Evolutionary conservation across 2,329 filamentous ascomycete species (phyloP).

Genomic region (Apiospora marii): DNA sequence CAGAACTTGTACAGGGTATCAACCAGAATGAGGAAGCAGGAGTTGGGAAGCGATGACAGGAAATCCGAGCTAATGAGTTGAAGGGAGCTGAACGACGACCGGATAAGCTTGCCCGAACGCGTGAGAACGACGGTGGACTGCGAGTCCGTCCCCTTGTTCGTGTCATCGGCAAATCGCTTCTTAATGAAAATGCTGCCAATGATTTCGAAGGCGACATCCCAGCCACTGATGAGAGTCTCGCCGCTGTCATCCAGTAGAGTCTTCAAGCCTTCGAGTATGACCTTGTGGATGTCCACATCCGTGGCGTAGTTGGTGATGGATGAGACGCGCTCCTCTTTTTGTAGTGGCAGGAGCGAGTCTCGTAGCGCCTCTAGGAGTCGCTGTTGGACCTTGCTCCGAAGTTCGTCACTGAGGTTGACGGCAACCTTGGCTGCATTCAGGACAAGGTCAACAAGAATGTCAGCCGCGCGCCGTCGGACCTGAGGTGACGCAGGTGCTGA

Average conservation of each 20-base stretch:
- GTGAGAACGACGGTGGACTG: slow-evolving; percentile 53
- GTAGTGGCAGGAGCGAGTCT: slow-evolving; percentile 66
- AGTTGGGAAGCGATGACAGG: slow-evolving; percentile 73
- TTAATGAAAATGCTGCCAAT: slow-evolving; percentile 80
- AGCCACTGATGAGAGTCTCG: slow-evolving; percentile 82
- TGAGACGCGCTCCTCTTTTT: slow-evolving; percentile 58
- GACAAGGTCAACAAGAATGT: slow-evolving; percentile 66
- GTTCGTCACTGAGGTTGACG: slow-evolving; percentile 57
- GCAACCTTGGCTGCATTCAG: slow-evolving; percentile 66
- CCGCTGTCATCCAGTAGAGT: slow-evolving; percentile 87
- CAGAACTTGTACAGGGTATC: slow-evolving; percentile 91
- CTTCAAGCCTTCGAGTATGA: slow-evolving; percentile 81
- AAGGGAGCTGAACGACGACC: slow-evolving; percentile 86
- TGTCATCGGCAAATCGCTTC: slow-evolving; percentile 45
- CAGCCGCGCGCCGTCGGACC: slow-evolving; percentile 67
- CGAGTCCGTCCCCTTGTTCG: slow-evolving; percentile 39
- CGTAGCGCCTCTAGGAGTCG: slow-evolving; percentile 73
- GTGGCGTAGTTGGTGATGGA: slow-evolving; percentile 67
- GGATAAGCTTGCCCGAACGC: slow-evolving; percentile 77
- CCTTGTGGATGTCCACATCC: slow-evolving; percentile 82
- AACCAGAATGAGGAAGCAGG: slow-evolving; percentile 79
- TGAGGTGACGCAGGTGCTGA: slow-evolving; percentile 56
- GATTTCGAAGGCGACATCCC: slow-evolving; percentile 86
- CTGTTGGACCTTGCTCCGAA: slow-evolving; percentile 71
- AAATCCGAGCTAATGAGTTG: slow-evolving; percentile 97